Evolutionary conservation across 108 stramenopile species (phyloP), one percentile per base, ranked within the genome.

Genomic region (Nitzschia sp.): DNA sequence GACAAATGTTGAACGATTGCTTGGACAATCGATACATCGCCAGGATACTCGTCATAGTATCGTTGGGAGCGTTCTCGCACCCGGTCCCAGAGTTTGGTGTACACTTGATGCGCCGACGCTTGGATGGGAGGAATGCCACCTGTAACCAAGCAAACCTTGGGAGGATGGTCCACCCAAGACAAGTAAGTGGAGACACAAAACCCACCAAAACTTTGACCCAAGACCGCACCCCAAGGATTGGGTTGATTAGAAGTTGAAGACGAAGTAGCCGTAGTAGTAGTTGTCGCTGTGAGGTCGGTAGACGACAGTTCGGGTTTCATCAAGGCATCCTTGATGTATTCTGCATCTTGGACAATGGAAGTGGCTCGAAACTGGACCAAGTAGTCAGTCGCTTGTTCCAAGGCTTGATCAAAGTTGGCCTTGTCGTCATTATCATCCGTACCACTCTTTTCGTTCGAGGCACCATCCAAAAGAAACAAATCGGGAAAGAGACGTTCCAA

Each of bases 141-240:
- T 15, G 97, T 97, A 9, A 96, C 79, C 0, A 96, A 78, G 25
- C 82, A 82, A 14, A 88, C 57, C 53, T 66, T 75, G 3, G 92
- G 83, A 22, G 90, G 92, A 65, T 85, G 73, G 10, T 70, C 55
- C 38, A 90, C 70, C 56, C 70, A 77, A 7, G 92, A 93, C 14
- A 97, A 73, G 61, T 96, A 96, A 0, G 94, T 86, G 81, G 93
- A 88, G 15, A 92, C 69, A 66, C 95, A 96, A 68, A 97, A 97
- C 10, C 97, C 97, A 25, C 97, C 97, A 72, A 85, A 97, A 41
- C 81, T 84, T 78, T 97, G 96, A 19, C 95, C 96, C n/a, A 97
- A 64, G 8, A 80, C 86, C 15, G 76, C 77, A 52, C 94, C 93
- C 83, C 84, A 95, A 5, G 90, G 89, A 48, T 60, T 40, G 81